These are phyloP conservation scores for Basipetospora sp. DNA, from an alignment of 2,329 filamentous ascomycete genomes.

Conservation along the genomic window DNA sequence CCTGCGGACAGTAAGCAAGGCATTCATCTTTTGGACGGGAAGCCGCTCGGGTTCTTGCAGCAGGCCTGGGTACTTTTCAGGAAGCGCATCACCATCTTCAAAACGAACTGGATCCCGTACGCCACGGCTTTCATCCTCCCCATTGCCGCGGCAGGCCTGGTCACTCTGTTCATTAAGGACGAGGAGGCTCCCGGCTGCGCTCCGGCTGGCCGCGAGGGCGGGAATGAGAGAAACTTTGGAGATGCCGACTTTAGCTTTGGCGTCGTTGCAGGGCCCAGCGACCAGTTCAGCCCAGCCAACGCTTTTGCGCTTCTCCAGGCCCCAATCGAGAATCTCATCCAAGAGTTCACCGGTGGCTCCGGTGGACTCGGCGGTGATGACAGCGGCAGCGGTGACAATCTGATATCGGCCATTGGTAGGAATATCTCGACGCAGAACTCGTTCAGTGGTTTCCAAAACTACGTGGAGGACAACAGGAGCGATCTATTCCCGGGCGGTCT, in stretches of 20 bases:
- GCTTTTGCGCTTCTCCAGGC: slow-evolving; percentile 7
- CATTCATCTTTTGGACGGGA: slow-evolving; percentile 51
- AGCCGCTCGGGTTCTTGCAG: slow-evolving; percentile 49
- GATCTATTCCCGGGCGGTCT: slow-evolving; percentile 66
- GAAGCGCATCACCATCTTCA: slow-evolving; percentile 65
- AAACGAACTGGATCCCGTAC: slow-evolving; percentile 65
- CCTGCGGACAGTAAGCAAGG: slow-evolving; percentile 17
- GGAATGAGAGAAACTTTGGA: slow-evolving; percentile 21
- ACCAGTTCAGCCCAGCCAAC: slow-evolving; percentile 5
- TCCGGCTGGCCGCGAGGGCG: slow-evolving; percentile 18
- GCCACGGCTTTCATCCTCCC: slow-evolving; percentile 62
- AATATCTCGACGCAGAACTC: slow-evolving; percentile 3
- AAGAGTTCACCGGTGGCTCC: neutral
- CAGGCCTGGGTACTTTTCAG: slow-evolving; percentile 63
- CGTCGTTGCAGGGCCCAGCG: slow-evolving; percentile 28
- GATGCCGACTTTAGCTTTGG: slow-evolving; percentile 19
- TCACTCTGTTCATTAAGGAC: slow-evolving; percentile 56
- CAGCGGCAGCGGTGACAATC: too few relatives aligned
- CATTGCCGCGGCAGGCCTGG: slow-evolving; percentile 62
- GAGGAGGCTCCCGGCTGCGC: slow-evolving; percentile 39
- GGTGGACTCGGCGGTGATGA: neutral
- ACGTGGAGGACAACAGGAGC: slow-evolving; percentile 45
- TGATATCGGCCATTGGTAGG: too few relatives aligned
- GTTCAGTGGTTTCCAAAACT: slow-evolving; percentile 44
- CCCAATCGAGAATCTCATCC: neutral